phyloP scores from a whole-genome alignment of 2,329 filamentous ascomycete genomes.

The Fusarium longipes region DNA sequence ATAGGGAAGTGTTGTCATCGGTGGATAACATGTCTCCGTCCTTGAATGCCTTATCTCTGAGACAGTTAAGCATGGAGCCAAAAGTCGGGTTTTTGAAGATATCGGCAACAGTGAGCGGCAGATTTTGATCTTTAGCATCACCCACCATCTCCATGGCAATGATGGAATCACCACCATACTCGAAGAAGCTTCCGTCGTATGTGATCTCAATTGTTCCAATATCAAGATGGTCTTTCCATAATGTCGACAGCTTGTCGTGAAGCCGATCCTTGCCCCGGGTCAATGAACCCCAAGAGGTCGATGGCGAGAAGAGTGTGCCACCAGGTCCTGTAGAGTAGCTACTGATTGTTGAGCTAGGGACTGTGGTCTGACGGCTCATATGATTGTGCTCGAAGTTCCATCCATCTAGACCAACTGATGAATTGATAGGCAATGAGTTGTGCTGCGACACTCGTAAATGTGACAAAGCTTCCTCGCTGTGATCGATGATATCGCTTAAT shows the following conservation, averaged over 20 bases:
- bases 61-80: conserved; percentile 20
- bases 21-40: conserved; percentile 20
- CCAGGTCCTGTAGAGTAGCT: conserved; percentile 19
- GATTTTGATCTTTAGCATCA: conserved; percentile 21
- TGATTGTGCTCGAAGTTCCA: conserved; percentile 1
- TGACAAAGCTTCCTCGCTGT: conserved; percentile 25
- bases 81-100: conserved; percentile 37
- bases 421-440: not conserved
- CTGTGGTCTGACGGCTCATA: not conserved
- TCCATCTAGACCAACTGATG: not conserved
- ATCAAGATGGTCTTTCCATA: conserved; percentile 30
- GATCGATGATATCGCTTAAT: conserved; percentile 32
- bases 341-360: conserved; percentile 13
- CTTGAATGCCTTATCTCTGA: conserved; percentile 16
- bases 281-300: conserved; percentile 2
- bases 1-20: not conserved
- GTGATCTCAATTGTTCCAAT: conserved; percentile 6
- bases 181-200: conserved; percentile 32
- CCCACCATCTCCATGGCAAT: conserved; percentile 41
- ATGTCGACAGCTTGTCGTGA: conserved; percentile 18
- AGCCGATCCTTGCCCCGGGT: conserved; percentile 8
- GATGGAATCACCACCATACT: conserved; percentile 36
- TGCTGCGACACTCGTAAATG: conserved; percentile 23
- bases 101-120: conserved; percentile 37
- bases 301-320: conserved; percentile 11